These are phyloP conservation scores for Helicostylum pulchrum DNA, from an alignment of 192 early-diverging fungal species.

Conservation along the genomic window DNA sequence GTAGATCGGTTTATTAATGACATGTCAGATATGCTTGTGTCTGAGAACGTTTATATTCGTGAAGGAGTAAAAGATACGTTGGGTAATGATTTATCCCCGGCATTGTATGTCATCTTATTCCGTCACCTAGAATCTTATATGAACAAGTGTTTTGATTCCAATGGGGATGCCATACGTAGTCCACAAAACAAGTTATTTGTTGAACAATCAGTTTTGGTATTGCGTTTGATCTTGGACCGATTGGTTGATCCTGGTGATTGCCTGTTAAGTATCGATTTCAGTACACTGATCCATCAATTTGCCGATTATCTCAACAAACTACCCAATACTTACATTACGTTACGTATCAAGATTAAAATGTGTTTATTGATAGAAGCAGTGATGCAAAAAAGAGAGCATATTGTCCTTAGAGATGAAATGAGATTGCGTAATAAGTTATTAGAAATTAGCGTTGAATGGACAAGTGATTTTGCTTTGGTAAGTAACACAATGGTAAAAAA, in stretches of 20 bases:
- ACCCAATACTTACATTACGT: conserved; percentile 39
- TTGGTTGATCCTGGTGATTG: conserved; percentile 50
- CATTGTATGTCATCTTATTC: conserved; percentile 62
- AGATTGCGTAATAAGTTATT: conserved; percentile 63
- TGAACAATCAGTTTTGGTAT: conserved; percentile 62
- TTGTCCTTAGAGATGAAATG: conserved; percentile 67
- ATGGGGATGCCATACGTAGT: conserved; percentile 53
- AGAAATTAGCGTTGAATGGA: conserved; percentile 73
- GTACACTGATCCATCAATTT: conserved; percentile 59
- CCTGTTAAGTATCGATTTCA: conserved; percentile 63
- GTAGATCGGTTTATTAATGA: conserved; percentile 69
- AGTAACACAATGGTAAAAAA: neutral
- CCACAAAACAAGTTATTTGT: conserved; percentile 59
- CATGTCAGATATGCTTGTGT: conserved; percentile 70
- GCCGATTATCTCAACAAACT: conserved; percentile 65
- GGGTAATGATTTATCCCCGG: conserved; percentile 64
- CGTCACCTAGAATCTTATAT: conserved; percentile 55
- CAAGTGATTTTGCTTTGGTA: conserved; percentile 57
- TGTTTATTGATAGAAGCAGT: conserved; percentile 69
- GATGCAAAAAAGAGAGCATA: conserved; percentile 68
- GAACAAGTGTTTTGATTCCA: conserved; percentile 54
- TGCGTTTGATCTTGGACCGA: conserved; percentile 68
- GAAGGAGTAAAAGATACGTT: conserved; percentile 76
- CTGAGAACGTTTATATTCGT: conserved; percentile 70
- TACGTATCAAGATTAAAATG: conserved; percentile 68